Evolutionary conservation across 106 monocot species (phyloP).

Genomic region (Platanthera zijinensis): DNA sequence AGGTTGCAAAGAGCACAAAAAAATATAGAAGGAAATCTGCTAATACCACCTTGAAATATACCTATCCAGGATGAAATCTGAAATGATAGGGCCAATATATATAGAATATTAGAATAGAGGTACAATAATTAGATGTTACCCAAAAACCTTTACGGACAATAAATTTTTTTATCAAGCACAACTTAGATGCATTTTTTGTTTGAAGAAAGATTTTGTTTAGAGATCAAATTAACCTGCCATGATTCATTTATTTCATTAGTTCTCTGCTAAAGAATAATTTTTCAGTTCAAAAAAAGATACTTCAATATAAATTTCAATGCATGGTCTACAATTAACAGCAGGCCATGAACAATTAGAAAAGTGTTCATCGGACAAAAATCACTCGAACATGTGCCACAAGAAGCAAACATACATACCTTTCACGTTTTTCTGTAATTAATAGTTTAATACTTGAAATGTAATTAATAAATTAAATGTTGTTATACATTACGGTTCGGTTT

Average conservation of each 20-base stretch:
- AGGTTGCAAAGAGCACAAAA: slow-evolving; percentile 5
- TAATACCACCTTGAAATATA: slow-evolving; percentile 21
- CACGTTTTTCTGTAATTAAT: no score
- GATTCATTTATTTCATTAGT: not conserved
- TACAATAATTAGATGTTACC: not conserved
- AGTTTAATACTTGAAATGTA: no score
- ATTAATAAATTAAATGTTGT: no score
- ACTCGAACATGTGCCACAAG: no score
- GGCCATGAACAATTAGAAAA: no score
- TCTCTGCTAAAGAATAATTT: not conserved
- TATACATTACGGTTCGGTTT: no score
- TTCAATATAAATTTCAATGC: no score
- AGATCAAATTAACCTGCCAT: not conserved
- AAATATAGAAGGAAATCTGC: slow-evolving; percentile 24
- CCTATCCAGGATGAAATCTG: slow-evolving; percentile 14
- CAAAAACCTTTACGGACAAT: not conserved
- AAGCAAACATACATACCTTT: no score
- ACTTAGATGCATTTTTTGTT: not conserved
- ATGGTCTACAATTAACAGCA: no score
- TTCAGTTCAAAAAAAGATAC: not conserved
- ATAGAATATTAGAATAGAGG: not conserved
- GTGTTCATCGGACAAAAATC: no score
- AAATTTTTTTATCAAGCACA: not conserved
- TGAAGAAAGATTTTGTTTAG: not conserved
- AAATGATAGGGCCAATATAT: not conserved